phyloP scores from a whole-genome alignment of 768 basidiomycete genomes.

The Candolleomyces aberdarensis region DNA sequence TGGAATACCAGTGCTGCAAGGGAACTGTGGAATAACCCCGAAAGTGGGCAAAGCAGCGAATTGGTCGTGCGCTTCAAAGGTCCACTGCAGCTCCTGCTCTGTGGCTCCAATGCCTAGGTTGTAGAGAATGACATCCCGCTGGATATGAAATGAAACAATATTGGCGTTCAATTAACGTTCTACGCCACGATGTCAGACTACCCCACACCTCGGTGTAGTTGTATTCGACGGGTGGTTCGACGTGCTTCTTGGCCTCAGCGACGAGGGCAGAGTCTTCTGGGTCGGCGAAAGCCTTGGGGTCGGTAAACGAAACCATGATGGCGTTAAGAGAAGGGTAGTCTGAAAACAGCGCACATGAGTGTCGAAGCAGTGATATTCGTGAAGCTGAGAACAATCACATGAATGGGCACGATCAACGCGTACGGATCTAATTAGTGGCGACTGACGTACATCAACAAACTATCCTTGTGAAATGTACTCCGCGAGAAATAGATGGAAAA shows the following conservation, averaged over 20 bases:
- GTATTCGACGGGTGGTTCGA: slow-evolving; percentile 55
- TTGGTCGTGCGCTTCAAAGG: slow-evolving; percentile 83
- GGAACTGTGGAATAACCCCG: slow-evolving; percentile 91
- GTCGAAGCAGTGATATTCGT: background rate
- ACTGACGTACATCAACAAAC: too few species aligned
- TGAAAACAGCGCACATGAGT: background rate
- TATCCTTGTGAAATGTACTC: too few species aligned
- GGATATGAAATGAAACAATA: background rate
- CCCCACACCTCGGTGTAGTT: slow-evolving; percentile 64
- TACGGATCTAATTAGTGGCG: too few species aligned
- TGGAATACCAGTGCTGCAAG: slow-evolving; percentile 59
- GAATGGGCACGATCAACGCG: background rate
- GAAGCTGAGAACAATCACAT: slow-evolving; percentile 18
- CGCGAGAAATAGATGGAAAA: background rate
- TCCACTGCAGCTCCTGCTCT: slow-evolving; percentile 88
- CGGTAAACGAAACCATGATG: slow-evolving; percentile 38
- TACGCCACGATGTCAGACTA: background rate
- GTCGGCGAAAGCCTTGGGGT: slow-evolving; percentile 58
- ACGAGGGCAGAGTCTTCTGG: slow-evolving; percentile 82
- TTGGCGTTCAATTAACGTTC: background rate
- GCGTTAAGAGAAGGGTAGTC: background rate
- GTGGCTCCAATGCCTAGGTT: slow-evolving; percentile 95
- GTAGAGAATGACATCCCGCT: slow-evolving; percentile 89
- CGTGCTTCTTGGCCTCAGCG: slow-evolving; percentile 70
- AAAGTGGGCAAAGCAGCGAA: slow-evolving; percentile 91